A percentile compares a stretch with the other conserved stretches of the same genome.
These are phyloP conservation scores for Proliferodiscus dingleyae DNA, from an alignment of 2,329 filamentous ascomycete genomes.

Conservation along the genomic window DNA sequence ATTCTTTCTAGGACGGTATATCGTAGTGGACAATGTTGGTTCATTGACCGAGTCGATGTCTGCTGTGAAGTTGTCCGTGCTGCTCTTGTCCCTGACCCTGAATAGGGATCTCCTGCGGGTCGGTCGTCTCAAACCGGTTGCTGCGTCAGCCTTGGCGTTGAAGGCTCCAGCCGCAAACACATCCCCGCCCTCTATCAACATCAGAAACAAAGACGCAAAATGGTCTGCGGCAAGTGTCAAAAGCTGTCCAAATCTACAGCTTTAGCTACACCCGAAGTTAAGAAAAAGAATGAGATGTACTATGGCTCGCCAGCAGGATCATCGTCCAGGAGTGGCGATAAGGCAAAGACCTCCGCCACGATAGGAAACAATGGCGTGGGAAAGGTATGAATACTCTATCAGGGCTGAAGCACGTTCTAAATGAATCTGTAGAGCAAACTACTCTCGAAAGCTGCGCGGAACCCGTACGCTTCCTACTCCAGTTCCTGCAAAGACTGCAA, in stretches of 20 bases:
- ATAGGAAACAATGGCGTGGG: constrained; percentile 53
- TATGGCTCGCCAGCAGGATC: constrained; percentile 48
- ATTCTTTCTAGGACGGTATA: neutral
- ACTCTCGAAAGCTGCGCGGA: constrained; percentile 59
- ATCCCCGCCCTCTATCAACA: no score
- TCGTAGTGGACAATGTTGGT: neutral
- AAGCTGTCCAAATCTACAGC: constrained; percentile 55
- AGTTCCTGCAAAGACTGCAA: constrained; percentile 58
- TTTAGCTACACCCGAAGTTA: constrained; percentile 59
- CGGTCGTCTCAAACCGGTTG: neutral
- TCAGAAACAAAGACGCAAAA: constrained; percentile 33
- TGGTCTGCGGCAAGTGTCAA: constrained; percentile 63
- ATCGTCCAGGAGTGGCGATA: constrained; percentile 36
- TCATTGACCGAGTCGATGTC: neutral
- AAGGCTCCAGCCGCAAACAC: neutral
- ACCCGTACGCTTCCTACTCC: constrained; percentile 60
- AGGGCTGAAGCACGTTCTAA: neutral
- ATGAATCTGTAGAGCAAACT: constrained; percentile 51
- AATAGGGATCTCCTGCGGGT: neutral
- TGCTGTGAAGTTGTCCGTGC: neutral
- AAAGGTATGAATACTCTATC: constrained; percentile 41
- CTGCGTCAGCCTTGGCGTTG: neutral
- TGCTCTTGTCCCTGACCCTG: no score
- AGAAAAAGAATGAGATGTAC: constrained; percentile 64
- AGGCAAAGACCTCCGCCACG: constrained; percentile 46